Percentiles rank a stretch among this genome's conserved stretches.
These are phyloP conservation scores for Coffea canephora DNA, from an alignment of 257 asterid species.

Conservation along the genomic window DNA sequence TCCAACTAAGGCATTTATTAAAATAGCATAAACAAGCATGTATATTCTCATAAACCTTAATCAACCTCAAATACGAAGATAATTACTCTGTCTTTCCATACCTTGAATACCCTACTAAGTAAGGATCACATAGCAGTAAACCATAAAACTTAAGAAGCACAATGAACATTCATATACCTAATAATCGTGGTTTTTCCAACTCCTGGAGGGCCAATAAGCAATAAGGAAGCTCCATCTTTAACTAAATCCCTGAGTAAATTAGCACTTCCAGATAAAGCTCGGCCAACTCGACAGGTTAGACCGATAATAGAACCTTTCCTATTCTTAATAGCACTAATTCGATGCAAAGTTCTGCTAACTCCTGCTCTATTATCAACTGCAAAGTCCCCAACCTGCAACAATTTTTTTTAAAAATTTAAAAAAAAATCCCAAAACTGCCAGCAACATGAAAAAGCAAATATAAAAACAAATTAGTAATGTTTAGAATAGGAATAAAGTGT, in stretches of 20 bases:
- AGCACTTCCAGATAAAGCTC: conserved; percentile 92
- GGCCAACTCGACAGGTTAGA: conserved; percentile 92
- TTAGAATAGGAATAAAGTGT: neutral
- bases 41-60: neutral
- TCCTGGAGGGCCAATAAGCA: conserved; percentile 95
- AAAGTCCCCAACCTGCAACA: conserved; percentile 87
- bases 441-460: neutral
- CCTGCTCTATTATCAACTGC: conserved; percentile 97
- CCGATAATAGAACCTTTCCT: conserved; percentile 85
- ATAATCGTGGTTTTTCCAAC: conserved; percentile 97
- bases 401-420: conserved; percentile 7
- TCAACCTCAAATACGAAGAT: neutral
- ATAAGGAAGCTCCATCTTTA: conserved; percentile 73
- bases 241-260: conserved; percentile 73
- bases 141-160: neutral
- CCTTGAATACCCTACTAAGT: neutral
- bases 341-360: conserved; percentile 89
- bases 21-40: neutral
- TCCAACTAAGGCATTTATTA: neutral
- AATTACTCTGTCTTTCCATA: neutral
- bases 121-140: neutral
- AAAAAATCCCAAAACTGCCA: neutral
- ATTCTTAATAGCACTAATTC: conserved; percentile 87
- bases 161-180: conserved; percentile 43
- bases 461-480: neutral